phyloP scores from a whole-genome alignment of 768 basidiomycete genomes.

The Exidia glandulosa region DNA sequence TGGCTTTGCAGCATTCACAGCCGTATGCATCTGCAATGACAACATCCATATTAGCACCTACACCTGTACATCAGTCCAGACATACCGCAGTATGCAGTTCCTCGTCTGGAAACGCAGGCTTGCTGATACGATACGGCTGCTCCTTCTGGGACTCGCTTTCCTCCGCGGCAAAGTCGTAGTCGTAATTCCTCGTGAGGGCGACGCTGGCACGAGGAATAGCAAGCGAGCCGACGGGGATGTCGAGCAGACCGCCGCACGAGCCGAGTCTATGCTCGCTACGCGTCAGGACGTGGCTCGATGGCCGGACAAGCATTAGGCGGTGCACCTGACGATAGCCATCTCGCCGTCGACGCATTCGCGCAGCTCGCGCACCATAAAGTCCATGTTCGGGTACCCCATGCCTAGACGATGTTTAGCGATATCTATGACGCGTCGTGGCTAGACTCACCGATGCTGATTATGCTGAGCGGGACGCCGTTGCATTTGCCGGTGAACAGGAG shows the following conservation, averaged over 20 bases:
- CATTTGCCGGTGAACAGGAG: slow-evolving; percentile 60
- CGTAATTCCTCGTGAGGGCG: slow-evolving; percentile 62
- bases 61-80: background rate
- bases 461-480: slow-evolving; percentile 50
- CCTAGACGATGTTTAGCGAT: slow-evolving; percentile 13
- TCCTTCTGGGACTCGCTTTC: slow-evolving; percentile 28
- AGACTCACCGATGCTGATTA: slow-evolving; percentile 49
- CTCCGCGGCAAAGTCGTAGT: slow-evolving; percentile 52
- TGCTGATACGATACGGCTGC: slow-evolving; percentile 54
- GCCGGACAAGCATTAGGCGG: background rate
- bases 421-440: background rate
- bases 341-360: slow-evolving; percentile 62
- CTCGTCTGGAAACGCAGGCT: slow-evolving; percentile 49
- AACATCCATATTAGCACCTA: no score
- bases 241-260: slow-evolving; percentile 63
- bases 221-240: slow-evolving; percentile 66
- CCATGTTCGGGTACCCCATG: slow-evolving; percentile 75
- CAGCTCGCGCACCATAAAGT: slow-evolving; percentile 76
- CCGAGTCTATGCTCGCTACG: slow-evolving; percentile 42
- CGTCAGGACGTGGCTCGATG: background rate
- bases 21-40: background rate
- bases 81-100: slow-evolving; percentile 41
- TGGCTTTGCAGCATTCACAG: background rate
- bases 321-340: slow-evolving; percentile 40
- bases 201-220: slow-evolving; percentile 59